phyloP scores from a whole-genome alignment of 495 filamentous ascomycete species.

The Chaetomium cochliodes region DNA sequence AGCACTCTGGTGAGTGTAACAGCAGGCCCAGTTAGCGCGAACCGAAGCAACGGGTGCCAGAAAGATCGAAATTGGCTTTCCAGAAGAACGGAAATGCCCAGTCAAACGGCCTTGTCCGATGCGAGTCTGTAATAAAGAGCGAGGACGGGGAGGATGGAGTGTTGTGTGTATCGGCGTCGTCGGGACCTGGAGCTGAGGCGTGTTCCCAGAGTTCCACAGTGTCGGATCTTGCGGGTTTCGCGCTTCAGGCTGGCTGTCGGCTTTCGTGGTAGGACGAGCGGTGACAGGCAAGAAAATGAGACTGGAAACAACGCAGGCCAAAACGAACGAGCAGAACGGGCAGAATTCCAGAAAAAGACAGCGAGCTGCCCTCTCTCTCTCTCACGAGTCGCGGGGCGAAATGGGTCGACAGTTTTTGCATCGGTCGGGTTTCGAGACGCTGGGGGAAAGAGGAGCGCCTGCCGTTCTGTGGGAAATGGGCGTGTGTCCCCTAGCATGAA shows the following conservation, averaged over 20 bases:
- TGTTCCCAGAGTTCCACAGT: background rate
- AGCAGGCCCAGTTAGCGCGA: constrained; percentile 25
- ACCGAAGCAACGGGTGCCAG: constrained; percentile 26
- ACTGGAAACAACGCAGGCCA: constrained; percentile 13
- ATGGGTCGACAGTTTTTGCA: constrained; percentile 22
- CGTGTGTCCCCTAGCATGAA: constrained; percentile 38
- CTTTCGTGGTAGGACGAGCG: background rate
- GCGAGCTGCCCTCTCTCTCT: constrained; percentile 11
- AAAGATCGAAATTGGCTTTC: constrained; percentile 21
- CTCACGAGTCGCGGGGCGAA: constrained; percentile 12
- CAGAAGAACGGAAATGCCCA: constrained; percentile 2
- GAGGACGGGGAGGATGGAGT: background rate
- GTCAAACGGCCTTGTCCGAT: background rate
- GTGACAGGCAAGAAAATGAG: constrained; percentile 17
- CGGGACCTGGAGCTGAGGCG: background rate
- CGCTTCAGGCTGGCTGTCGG: background rate
- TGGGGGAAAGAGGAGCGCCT: constrained; percentile 24
- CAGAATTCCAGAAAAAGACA: constrained; percentile 20
- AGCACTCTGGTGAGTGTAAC: constrained; percentile 12
- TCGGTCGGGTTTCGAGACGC: constrained; percentile 18
- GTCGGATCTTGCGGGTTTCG: constrained; percentile 1
- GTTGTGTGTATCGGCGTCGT: background rate
- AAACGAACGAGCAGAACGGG: constrained; percentile 17
- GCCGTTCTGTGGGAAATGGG: constrained; percentile 28
- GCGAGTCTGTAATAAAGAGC: constrained; percentile 13